Conservation (phyloP, 148 eudicot genomes). For the Diospyros lotus region DNA sequence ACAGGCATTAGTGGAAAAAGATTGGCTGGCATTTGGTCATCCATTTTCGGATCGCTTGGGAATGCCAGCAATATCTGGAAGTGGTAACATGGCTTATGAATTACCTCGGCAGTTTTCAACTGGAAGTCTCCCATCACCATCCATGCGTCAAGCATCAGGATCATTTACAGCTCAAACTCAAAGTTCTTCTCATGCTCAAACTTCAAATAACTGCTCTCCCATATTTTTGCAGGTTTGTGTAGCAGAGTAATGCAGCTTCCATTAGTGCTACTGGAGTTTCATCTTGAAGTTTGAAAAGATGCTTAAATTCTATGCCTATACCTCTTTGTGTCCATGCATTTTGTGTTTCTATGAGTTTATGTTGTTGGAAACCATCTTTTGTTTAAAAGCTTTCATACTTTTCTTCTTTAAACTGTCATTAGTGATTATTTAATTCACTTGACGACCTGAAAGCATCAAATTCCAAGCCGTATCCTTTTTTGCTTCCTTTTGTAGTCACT, state of each 20-base stretch:
- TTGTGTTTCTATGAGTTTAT: too few relatives aligned
- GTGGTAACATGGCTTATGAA: slow-evolving; percentile 60
- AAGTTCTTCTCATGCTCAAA: slow-evolving; percentile 60
- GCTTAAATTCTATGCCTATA: not conserved
- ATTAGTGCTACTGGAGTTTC: not conserved
- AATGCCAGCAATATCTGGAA: slow-evolving; percentile 62
- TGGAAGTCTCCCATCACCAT: slow-evolving; percentile 62
- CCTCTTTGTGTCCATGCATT: not conserved
- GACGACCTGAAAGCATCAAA: too few relatives aligned
- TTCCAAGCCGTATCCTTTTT: too few relatives aligned
- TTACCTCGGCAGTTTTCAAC: slow-evolving; percentile 60
- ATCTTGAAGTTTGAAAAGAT: not conserved
- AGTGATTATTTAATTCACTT: too few relatives aligned
- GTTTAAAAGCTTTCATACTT: too few relatives aligned
- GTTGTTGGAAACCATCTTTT: too few relatives aligned
- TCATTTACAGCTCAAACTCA: slow-evolving; percentile 51
- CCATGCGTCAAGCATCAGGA: slow-evolving; percentile 66
- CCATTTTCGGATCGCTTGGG: slow-evolving; percentile 92
- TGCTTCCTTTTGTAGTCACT: too few relatives aligned
- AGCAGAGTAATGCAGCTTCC: not conserved
- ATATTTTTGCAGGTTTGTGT: slow-evolving; percentile 78
- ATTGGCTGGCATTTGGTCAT: slow-evolving; percentile 99
- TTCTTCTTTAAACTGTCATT: too few relatives aligned
- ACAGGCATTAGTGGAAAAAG: slow-evolving; percentile 98
- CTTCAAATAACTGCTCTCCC: slow-evolving; percentile 64